A percentile compares a stretch with the other conserved stretches of the same genome.
Evolutionary conservation across 1,139 yeast species (phyloP).

Genomic region (Geotrichum macrosporum): DNA sequence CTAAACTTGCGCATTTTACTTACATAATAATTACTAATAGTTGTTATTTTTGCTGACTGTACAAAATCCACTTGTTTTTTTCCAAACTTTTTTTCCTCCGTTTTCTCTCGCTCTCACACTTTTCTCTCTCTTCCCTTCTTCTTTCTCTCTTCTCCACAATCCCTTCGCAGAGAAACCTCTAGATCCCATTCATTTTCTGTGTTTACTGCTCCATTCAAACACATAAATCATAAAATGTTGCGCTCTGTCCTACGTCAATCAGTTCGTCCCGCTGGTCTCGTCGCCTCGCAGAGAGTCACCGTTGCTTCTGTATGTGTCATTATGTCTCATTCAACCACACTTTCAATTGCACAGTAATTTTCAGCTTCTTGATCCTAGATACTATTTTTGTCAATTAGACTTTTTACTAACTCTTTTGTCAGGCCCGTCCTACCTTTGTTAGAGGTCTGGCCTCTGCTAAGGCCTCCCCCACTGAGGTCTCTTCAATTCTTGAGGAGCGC

Average conservation of each 20-base stretch:
- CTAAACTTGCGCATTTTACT: no score
- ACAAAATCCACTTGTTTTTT: no score
- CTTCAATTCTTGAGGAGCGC: constrained; percentile 97
- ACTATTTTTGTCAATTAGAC: constrained; percentile 29
- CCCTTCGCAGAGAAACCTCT: constrained; percentile 21
- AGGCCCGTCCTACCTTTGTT: constrained; percentile 30
- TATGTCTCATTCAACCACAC: no score
- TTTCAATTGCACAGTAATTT: no score
- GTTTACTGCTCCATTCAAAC: constrained; percentile 6
- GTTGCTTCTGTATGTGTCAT: constrained; percentile 22
- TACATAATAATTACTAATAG: no score
- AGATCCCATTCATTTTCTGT: constrained; percentile 15
- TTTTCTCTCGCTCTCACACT: constrained; percentile 17
- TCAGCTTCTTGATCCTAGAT: no score
- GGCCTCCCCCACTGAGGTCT: constrained; percentile 99
- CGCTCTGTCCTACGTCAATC: constrained; percentile 43
- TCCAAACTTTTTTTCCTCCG: constrained; percentile 17
- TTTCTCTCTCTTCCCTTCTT: constrained; percentile 23
- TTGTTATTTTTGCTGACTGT: no score
- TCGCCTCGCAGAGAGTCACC: constrained; percentile 35
- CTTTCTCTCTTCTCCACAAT: constrained; percentile 24
- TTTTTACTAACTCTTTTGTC: constrained; percentile 21
- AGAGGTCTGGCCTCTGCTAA: constrained; percentile 83
- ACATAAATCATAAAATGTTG: constrained; percentile 35
- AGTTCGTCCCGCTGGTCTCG: constrained; percentile 39